Evolutionary conservation across 2,329 filamentous ascomycete genomes (phyloP), one percentile per base, ranked within the genome.

Genomic region (Karstenula rhodostoma): DNA sequence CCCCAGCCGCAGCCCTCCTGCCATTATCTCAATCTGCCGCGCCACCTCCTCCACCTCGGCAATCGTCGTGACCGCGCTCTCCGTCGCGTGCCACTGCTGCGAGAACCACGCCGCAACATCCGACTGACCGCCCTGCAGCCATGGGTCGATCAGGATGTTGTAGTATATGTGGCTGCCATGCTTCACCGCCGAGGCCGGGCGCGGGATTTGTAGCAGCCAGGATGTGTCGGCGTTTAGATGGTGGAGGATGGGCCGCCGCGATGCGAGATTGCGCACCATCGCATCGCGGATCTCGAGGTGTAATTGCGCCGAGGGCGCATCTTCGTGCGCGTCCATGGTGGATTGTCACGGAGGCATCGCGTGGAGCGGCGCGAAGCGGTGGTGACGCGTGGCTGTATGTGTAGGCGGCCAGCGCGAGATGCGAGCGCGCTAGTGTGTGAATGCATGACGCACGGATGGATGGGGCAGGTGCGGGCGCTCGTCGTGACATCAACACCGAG

Each of bases 151-250:
- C 22, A 90, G 76, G 52, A 90, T 80, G 68, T 90, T 90, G 79
- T 85, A 90, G 66, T 85, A 88, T 19, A 79, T 77, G 19, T 83
- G 82, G 52, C 69, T 72, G n/a, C 76, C 76, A 43, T 81, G 79
- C 50, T 74, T 78, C 23, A 78, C 68, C 2, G 77, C 77, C 32
- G 77, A 74, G 0, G 77, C 67, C 5, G 86, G 87, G 47, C 84
- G 83, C 0, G 88, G 87, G 9, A 90, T 79, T 61, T 88, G 87
- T n/a, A 90, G 77, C 2, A 90, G 80, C 88, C 88, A 90, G 23
- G 84, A 86, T 4, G 87, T 89, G 76, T 90, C 88, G 66, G 85
- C 87, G 73, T 90, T 90, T 33, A 90, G 80, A 73, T 90, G 88
- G 55, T 86, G 85, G 9, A 91, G 81, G 43, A 90, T 70, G 0